Evolutionary conservation across 2,329 filamentous ascomycete species (phyloP).

Genomic region (Botrytis squamosa): DNA sequence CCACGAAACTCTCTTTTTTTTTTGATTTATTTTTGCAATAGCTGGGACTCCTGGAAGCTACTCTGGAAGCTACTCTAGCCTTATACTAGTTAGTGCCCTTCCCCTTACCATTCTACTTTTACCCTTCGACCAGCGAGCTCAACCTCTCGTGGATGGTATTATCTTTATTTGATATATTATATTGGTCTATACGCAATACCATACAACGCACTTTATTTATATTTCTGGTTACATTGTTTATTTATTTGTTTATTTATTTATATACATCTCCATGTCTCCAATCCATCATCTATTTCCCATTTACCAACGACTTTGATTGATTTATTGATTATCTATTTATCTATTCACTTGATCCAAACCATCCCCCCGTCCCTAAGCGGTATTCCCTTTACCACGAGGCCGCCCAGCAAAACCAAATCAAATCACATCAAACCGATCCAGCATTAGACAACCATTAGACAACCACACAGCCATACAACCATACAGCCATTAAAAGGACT

Average conservation of each 20-base stretch:
- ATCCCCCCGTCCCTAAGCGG: background rate
- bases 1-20: slow-evolving; percentile 10
- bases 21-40: background rate
- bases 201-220: background rate
- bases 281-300: background rate
- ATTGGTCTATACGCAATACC: background rate
- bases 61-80: slow-evolving; percentile 1
- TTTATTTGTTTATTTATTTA: background rate
- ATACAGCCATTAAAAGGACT: background rate
- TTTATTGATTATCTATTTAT: background rate
- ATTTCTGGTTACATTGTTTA: background rate
- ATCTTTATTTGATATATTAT: background rate
- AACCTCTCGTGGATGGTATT: background rate
- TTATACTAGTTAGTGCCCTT: slow-evolving; percentile 1
- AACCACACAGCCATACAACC: too few species aligned
- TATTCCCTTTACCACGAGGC: background rate
- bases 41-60: background rate
- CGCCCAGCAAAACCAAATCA: background rate
- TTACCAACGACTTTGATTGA: background rate
- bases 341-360: background rate
- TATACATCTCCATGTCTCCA: background rate
- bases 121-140: background rate
- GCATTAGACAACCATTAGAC: background rate
- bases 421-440: background rate
- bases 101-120: background rate